Base-by-base conservation (phyloP, 2,329 filamentous ascomycete species). In the Botryotinia calthae region DNA sequence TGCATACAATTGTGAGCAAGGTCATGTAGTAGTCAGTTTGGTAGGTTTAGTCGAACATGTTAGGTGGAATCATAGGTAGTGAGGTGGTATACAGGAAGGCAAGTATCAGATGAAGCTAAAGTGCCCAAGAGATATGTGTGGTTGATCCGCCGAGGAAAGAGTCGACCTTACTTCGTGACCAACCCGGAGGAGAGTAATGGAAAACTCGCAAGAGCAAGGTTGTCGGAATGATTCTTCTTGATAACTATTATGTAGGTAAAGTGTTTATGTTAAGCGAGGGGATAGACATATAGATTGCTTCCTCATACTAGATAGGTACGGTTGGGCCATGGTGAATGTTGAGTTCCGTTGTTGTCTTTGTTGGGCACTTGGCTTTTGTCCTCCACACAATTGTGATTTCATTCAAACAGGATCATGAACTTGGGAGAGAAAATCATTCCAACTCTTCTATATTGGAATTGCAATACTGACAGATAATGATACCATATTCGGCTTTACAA, bases 221-320 rank as follows among this genome's bases (percentile, higher is more conserved):
- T 2, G 4, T n/a, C 0, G 12, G 12, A n/a, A n/a, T n/a, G 48
- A 51, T 14, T 7, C 12, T 2, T 16, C 5, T 51, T 51, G 48
- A n/a, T 10, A 2, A 12, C n/a, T 16, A 1, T 2, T 6, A 14
- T 14, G 4, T n/a, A n/a, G 12, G 12, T n/a, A n/a, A 2, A 2
- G 48, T 4, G 2, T 7, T n/a, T 16, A 2, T 14, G 12, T 14
- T 54, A n/a, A 2, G n/a, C 12, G 8, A 54, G 25, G 25, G 4
- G 25, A 54, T 54, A 2, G n/a, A n/a, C 2, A 16, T 7, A 16
- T 4, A 1, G 14, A 54, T 14, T 54, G 48, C 0, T 54, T n/a
- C 0, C 25, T 54, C 2, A 3, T 54, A n/a, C 5, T 54, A 14
- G 48, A 16, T n/a, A 25, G 25, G 48, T 2, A 14, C 16, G 12